Evolutionary conservation across 768 basidiomycete species (phyloP).

Genomic region (Asterophora parasitica): DNA sequence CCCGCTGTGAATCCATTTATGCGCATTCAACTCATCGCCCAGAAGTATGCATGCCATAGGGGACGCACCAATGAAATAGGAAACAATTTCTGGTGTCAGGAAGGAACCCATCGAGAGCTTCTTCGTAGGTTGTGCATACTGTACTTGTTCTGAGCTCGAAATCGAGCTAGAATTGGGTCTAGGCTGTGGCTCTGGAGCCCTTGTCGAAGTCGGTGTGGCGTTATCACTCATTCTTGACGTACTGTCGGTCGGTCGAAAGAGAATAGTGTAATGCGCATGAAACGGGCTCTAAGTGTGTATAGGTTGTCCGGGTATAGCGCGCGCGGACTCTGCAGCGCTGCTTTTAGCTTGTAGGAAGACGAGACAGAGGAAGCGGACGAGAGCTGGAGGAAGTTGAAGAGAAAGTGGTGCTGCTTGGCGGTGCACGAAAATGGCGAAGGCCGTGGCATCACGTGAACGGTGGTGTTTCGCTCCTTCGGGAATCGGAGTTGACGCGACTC

Average conservation of each 20-base stretch:
- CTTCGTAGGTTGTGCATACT: constrained; percentile 8
- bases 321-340: neutral
- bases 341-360: neutral
- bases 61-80: constrained; percentile 39
- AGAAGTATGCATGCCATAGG: neutral
- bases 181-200: neutral
- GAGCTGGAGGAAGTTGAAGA: neutral
- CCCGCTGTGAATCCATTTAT: constrained; percentile 33
- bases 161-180: constrained; percentile 6
- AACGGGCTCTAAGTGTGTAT: constrained; percentile 6
- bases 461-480: no score
- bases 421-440: no score
- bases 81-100: constrained; percentile 34
- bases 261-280: constrained; percentile 12
- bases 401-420: neutral
- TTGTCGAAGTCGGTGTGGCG: neutral
- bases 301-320: constrained; percentile 14
- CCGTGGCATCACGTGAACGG: no score
- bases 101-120: constrained; percentile 15
- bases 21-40: neutral
- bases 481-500: no score
- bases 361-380: constrained; percentile 4
- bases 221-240: constrained; percentile 7
- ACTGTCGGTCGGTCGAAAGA: constrained; percentile 4
- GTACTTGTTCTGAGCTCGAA: neutral